Percentiles rank a stretch among this genome's conserved stretches.
Conservation (phyloP, 2,329 filamentous ascomycete species). For the Tolypocladium cylindrosporum region DNA sequence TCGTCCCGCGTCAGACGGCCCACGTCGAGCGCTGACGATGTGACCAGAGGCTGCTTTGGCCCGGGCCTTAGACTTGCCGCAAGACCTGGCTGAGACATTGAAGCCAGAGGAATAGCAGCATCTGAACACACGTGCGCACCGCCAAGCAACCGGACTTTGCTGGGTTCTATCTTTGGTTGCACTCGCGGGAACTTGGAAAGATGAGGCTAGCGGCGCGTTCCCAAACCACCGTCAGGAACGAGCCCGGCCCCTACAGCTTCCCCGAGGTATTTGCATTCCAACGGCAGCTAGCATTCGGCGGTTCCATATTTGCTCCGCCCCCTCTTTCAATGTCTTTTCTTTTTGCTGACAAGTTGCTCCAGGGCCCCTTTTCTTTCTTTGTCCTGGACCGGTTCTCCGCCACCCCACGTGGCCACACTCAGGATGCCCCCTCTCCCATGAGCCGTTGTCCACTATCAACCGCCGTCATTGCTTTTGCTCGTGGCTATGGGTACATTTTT, state of each 20-base stretch:
- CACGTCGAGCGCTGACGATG: constrained; percentile 2
- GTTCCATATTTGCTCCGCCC: neutral
- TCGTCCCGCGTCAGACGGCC: neutral
- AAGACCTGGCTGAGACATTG: constrained; percentile 4
- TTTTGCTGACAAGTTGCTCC: neutral
- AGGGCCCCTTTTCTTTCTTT: neutral
- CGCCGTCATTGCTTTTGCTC: neutral
- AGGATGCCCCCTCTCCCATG: neutral
- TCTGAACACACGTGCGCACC: neutral
- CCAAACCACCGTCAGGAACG: neutral
- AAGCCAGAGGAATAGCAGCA: neutral
- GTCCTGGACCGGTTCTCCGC: neutral
- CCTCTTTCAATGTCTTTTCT: neutral
- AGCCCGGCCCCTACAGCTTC: neutral
- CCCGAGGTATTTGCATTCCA: neutral
- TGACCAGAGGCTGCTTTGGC: neutral
- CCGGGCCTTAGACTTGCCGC: neutral
- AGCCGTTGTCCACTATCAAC: neutral
- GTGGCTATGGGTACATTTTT: neutral
- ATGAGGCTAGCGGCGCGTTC: neutral
- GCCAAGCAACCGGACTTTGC: neutral
- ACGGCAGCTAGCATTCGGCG: neutral
- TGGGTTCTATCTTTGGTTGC: neutral
- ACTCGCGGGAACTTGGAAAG: neutral
- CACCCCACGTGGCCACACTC: neutral